These are phyloP conservation scores for Umbelopsis sp. DNA, from an alignment of 192 early-diverging fungal genomes.

Conservation along the genomic window DNA sequence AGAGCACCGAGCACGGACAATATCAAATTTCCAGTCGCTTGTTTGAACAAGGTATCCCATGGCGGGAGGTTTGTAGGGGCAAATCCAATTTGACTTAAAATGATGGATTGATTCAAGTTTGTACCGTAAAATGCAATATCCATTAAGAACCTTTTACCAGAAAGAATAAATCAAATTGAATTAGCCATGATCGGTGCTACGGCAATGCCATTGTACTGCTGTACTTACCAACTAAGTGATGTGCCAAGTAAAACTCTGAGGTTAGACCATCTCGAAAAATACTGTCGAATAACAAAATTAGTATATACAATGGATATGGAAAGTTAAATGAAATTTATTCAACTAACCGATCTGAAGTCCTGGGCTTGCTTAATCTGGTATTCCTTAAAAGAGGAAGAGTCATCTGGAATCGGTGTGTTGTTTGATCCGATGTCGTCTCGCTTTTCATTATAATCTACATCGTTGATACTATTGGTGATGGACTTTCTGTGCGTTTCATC, in stretches of 20 bases:
- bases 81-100: slow-evolving; percentile 67
- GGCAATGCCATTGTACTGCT: background rate
- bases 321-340: background rate
- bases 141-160: slow-evolving; percentile 56
- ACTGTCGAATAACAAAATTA: slow-evolving; percentile 48
- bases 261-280: slow-evolving; percentile 74
- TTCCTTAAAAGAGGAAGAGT: background rate
- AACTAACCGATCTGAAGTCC: background rate
- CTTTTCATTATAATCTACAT: background rate
- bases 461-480: background rate
- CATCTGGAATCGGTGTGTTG: background rate
- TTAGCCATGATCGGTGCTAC: background rate
- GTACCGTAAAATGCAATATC: slow-evolving; percentile 76
- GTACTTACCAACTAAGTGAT: slow-evolving; percentile 41
- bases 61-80: slow-evolving; percentile 17
- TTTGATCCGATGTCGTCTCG: background rate
- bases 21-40: slow-evolving; percentile 84
- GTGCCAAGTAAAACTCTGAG: slow-evolving; percentile 70
- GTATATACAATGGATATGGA: slow-evolving; percentile 37
- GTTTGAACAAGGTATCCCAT: slow-evolving; percentile 16
- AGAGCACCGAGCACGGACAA: slow-evolving; percentile 78
- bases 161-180: background rate
- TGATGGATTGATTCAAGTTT: slow-evolving; percentile 64
- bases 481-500: background rate
- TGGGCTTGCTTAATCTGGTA: background rate